Evolutionary conservation across 176 grass and related monocot species (phyloP).

Genomic region (Avena sativa): DNA sequence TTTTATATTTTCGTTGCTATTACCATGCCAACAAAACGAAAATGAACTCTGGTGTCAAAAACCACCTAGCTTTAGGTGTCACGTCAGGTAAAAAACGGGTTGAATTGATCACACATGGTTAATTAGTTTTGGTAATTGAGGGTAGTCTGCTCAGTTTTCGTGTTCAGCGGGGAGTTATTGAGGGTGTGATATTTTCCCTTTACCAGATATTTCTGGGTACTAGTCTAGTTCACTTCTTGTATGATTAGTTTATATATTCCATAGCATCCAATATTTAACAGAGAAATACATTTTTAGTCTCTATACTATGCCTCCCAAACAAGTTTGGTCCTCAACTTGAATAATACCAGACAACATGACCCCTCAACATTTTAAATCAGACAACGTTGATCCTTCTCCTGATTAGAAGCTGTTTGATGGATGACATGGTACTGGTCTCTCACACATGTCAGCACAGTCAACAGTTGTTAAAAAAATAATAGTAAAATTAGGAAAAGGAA

Average conservation of each 20-base stretch:
- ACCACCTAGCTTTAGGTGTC: too few species aligned
- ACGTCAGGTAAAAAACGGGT: too few species aligned
- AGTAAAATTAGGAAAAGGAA: neutral
- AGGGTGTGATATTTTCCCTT: too few species aligned
- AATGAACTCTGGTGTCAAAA: too few species aligned
- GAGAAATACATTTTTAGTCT: neutral
- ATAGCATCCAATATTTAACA: slow-evolving; percentile 5
- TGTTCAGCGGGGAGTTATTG: too few species aligned
- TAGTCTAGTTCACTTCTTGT: neutral
- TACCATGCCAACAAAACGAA: too few species aligned
- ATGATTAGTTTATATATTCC: neutral
- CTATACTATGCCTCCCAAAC: neutral
- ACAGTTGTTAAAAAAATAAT: neutral
- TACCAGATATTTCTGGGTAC: neutral
- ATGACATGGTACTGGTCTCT: neutral
- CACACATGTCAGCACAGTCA: neutral
- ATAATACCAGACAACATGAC: neutral
- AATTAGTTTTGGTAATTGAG: too few species aligned
- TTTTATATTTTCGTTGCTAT: neutral
- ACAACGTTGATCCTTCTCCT: neutral
- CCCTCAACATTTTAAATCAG: neutral
- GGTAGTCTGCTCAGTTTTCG: too few species aligned
- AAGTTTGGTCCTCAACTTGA: neutral
- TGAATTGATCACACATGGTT: too few species aligned
- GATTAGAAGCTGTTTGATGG: neutral